Conservation (phyloP, 106 monocot genomes). For the Agapanthus africanus region DNA sequence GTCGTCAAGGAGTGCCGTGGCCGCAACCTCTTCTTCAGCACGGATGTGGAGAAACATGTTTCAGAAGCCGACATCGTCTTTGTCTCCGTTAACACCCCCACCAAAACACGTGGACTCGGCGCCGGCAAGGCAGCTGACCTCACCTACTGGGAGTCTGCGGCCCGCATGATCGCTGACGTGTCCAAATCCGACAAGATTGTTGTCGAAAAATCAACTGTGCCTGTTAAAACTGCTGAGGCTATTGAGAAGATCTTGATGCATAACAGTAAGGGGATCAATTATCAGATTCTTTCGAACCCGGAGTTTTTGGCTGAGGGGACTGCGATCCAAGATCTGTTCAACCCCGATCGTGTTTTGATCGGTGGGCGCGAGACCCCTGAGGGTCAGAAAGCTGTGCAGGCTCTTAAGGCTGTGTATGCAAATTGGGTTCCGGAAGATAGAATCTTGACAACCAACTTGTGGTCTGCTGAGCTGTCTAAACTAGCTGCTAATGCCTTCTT, state of each 20-base stretch:
- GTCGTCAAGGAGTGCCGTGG: constrained; percentile 17
- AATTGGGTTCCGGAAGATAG: constrained; percentile 15
- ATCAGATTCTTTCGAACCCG: constrained; percentile 16
- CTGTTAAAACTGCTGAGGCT: constrained; percentile 15
- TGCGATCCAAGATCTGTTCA: constrained; percentile 14
- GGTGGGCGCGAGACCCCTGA: constrained; percentile 14
- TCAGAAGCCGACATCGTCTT: constrained; percentile 13
- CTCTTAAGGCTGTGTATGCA: constrained; percentile 6
- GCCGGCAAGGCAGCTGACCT: constrained; percentile 19
- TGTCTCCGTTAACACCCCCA: constrained; percentile 18
- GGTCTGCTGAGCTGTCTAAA: constrained; percentile 20
- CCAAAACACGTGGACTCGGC: constrained; percentile 18
- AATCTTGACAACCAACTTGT: constrained; percentile 13
- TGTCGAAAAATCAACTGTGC: constrained; percentile 14
- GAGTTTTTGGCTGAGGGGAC: constrained; percentile 17
- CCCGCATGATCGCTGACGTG: constrained; percentile 18
- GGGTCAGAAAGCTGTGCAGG: constrained; percentile 12
- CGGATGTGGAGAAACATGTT: constrained; percentile 12
- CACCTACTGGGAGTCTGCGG: constrained; percentile 19
- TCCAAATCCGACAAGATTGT: constrained; percentile 13
- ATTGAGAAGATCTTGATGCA: constrained; percentile 17
- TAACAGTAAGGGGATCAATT: constrained; percentile 19
- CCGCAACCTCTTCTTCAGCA: constrained; percentile 20
- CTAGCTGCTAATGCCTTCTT: constrained; percentile 16
- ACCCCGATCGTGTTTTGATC: constrained; percentile 11